Base-by-base conservation (phyloP, 1,284 basidiomycete genomes). In the Cerrena zonata region DNA sequence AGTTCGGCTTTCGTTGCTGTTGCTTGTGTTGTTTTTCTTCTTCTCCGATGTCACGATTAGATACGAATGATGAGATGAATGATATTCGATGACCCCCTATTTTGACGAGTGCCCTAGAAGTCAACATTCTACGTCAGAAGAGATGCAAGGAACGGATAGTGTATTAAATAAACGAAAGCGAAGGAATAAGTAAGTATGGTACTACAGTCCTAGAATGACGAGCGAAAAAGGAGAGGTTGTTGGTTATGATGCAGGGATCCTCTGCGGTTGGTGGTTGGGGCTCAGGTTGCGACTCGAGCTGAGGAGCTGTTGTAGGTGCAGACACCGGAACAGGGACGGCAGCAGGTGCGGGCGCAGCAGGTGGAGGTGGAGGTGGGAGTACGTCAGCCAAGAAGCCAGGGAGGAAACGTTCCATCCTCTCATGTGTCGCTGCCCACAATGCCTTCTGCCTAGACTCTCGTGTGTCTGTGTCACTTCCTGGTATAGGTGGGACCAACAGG, bases 371-470 rank as follows among this genome's bases (percentile, higher is more conserved):
- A 50, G 69, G 52, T 1, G 76, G 69, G 24, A 91, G 76, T 25
- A 91, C 76, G 43, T 90, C 86, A 18, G 71, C 72, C 57, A 96
- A 70, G 69, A 97, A 94, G 10, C 91, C 89, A 15, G 94, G 94
- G 45, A 95, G 71, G 73, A 96, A 93, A 41, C 84, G 78, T 60
- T 94, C 91, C 61, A 96, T 82, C 52, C 91, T 78, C 57, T 90
- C 88, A 53, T 86, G 80, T 2, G 91, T 94, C 22, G 84, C 81
- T 7, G 77, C 77, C 93, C 94, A 97, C 39, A 96, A 69, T 0
- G 81, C 83, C 52, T 77, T 78, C 61, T 94, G 91, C 48, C 77
- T 77, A 43, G 83, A 78, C 45, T 79, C 77, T 43, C 86, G 78
- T 37, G 70, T 62, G 52, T 83, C 75, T 47, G 77, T 76, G n/a